Evolutionary conservation across 2,329 filamentous ascomycete species (phyloP).

Genomic region (Claviceps pusilla): DNA sequence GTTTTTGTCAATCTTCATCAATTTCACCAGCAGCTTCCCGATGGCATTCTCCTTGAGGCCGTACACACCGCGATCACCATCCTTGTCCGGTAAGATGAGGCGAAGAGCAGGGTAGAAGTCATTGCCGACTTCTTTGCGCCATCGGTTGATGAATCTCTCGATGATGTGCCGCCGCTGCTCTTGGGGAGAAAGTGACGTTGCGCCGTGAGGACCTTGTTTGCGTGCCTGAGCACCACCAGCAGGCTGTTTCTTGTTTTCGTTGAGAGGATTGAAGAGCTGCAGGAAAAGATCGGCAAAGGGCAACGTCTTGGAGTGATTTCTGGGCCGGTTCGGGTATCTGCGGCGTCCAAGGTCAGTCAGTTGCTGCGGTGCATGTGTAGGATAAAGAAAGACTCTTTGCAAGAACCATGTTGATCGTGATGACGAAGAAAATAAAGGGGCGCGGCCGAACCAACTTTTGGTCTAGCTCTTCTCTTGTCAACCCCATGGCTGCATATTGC

Average conservation of each 20-base stretch:
- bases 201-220: conserved; percentile 45
- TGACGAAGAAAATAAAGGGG: no score
- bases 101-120: conserved; percentile 90
- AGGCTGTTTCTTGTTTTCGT: conserved; percentile 65
- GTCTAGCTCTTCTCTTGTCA: conserved; percentile 28
- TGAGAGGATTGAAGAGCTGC: conserved; percentile 65
- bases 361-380: no score
- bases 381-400: no score
- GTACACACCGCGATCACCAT: conserved; percentile 83
- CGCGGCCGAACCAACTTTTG: conserved; percentile 20
- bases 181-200: conserved; percentile 48
- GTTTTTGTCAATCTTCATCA: conserved; percentile 81
- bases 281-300: conserved; percentile 68
- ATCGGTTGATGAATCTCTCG: conserved; percentile 68
- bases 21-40: conserved; percentile 76
- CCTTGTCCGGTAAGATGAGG: conserved; percentile 82
- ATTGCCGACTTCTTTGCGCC: conserved; percentile 75
- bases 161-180: conserved; percentile 72
- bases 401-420: no score
- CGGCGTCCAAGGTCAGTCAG: background rate
- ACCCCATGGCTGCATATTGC: conserved; percentile 30
- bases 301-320: conserved; percentile 64
- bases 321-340: conserved; percentile 69
- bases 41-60: conserved; percentile 87
- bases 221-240: conserved; percentile 34